Conservation (phyloP, 176 grass and related monocot species). For the Aegilops sharonensis region DNA sequence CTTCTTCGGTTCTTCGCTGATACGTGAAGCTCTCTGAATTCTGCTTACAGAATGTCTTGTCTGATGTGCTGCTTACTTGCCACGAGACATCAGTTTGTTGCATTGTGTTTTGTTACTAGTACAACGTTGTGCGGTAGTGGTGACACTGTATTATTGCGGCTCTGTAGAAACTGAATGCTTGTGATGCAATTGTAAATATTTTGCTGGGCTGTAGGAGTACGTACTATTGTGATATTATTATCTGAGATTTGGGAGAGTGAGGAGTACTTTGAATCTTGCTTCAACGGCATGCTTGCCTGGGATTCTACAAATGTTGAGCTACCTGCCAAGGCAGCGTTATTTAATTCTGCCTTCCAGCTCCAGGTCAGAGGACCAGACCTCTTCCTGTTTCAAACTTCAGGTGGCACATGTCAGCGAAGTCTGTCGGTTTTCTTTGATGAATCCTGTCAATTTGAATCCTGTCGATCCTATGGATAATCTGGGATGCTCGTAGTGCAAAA, state of each 20-base stretch:
- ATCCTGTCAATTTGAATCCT: no score
- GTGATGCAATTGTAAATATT: slow-evolving; percentile 27
- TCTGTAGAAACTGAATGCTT: slow-evolving; percentile 19
- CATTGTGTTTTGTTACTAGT: neutral
- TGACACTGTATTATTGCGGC: neutral
- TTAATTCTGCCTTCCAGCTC: neutral
- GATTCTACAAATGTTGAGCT: slow-evolving; percentile 1
- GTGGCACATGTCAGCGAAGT: neutral
- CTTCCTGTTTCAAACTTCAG: neutral
- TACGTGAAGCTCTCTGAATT: slow-evolving; percentile 23
- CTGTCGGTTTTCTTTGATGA: neutral
- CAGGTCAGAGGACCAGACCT: neutral
- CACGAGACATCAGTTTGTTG: neutral
- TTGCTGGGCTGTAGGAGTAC: no score
- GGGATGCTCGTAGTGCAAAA: no score
- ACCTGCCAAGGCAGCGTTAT: neutral
- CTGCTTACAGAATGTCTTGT: slow-evolving; percentile 18
- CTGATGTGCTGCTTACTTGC: slow-evolving; percentile 14
- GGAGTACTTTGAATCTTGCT: slow-evolving; percentile 4
- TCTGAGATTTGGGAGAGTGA: neutral
- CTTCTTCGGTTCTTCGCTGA: slow-evolving; percentile 16
- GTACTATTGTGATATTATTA: neutral
- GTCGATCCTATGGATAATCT: no score
- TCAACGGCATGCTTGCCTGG: neutral
- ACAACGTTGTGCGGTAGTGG: neutral